Evolutionary conservation across 768 basidiomycete genomes (phyloP).

Genomic region (Gymnopilus dilepis): DNA sequence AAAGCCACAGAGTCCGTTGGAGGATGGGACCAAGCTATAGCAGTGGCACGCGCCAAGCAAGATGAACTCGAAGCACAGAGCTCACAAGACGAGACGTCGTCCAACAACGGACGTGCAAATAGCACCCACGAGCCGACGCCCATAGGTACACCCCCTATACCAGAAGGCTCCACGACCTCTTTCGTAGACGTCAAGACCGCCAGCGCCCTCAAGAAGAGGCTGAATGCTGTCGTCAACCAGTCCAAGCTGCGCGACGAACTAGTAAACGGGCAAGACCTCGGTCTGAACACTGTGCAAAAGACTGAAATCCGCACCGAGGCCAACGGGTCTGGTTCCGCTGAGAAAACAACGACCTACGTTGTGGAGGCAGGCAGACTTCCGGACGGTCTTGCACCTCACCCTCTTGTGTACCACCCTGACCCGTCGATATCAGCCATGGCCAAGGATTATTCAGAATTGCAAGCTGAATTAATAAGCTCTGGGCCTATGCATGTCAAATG

Average conservation of each 20-base stretch:
- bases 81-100: neutral
- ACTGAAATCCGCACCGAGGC: conserved; percentile 4
- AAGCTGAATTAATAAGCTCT: conserved; percentile 73
- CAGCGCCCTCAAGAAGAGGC: conserved; percentile 60
- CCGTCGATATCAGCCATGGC: conserved; percentile 70
- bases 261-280: conserved; percentile 2
- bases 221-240: conserved; percentile 45
- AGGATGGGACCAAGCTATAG: conserved; percentile 69
- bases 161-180: conserved; percentile 53
- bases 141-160: conserved; percentile 47
- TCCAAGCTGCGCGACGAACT: conserved; percentile 16
- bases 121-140: conserved; percentile 38
- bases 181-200: conserved; percentile 60
- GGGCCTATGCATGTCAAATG: conserved; percentile 74
- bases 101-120: conserved; percentile 18
- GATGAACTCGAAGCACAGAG: conserved; percentile 41
- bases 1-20: conserved; percentile 55
- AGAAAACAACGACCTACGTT: conserved; percentile 11
- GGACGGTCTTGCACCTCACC: conserved; percentile 40
- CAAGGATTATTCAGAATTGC: conserved; percentile 74
- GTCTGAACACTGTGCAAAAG: conserved; percentile 19
- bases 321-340: neutral
- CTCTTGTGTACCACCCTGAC: conserved; percentile 71
- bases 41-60: conserved; percentile 51
- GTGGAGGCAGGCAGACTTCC: conserved; percentile 21